Base-by-base conservation (phyloP, 495 filamentous ascomycete genomes). In the Chaetomium fimeti region DNA sequence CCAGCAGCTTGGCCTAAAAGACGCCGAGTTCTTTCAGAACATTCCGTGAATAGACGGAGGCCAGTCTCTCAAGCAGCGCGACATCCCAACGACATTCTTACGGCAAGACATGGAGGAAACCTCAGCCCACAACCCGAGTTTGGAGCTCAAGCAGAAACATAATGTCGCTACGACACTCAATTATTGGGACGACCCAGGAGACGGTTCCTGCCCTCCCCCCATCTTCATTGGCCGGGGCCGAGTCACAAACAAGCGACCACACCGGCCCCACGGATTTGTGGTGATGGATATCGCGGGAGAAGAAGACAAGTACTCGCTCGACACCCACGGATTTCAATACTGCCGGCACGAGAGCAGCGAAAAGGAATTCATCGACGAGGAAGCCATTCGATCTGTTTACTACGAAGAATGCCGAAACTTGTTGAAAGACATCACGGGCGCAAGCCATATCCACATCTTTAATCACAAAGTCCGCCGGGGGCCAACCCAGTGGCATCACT, bases 381-480 rank as follows among this genome's bases (percentile, higher is more conserved):
- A 83, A 27, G 67, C 82, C 40, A 87, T 91, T 68, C 79, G 82
- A 65, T 69, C 67, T 1, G 71, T 76, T 18, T 91, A 90, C 71
- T 90, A 89, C 62, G 77, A 82, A 0, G 88, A 90, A 69, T 82
- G 81, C 36, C 80, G 84, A 63, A 70, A 83, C 52, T 72, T 91
- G 8, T 68, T 91, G 28, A 77, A 87, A n/a, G 74, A 84, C 11
- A 82, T 89, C 24, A 86, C 88, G 9, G 88, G 86, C 15, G 82
- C 83, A 4, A 76, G 85, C 32, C 78, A 83, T 28, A 70, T 89
- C 71, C 82, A 85, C 79, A 86, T 90, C 73, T 91, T 89, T 74
- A 87, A 91, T 77, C 87, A 90, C 73, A 90, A 87, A 56, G 85
- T 89, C 77, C 87, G 88, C 22, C 84, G 86, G 40, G 76, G 77